Percentiles rank a stretch among this genome's conserved stretches.
phyloP scores from a whole-genome alignment of 345 rosid genomes.

The Citrus glauca region DNA sequence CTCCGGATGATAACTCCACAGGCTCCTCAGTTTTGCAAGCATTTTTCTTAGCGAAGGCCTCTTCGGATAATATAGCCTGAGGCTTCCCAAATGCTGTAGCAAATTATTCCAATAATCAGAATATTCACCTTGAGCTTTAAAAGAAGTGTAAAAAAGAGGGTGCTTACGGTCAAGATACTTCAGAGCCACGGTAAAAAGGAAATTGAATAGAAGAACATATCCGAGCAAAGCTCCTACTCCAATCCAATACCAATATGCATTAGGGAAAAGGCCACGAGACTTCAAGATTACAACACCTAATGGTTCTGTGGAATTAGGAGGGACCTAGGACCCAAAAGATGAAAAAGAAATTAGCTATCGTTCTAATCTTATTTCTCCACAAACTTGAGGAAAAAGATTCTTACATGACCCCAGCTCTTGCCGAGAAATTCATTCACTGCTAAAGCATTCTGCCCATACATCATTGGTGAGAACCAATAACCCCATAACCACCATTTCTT shows the following conservation, averaged over 20 bases:
- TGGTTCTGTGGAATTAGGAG: constrained; percentile 49
- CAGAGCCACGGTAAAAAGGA: constrained; percentile 64
- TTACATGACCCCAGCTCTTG: constrained; percentile 56
- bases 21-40: constrained; percentile 26
- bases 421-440: constrained; percentile 68
- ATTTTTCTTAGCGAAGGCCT: constrained; percentile 38
- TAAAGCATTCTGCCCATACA: constrained; percentile 58
- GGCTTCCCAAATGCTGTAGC: constrained; percentile 61
- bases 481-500: constrained; percentile 75
- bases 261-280: constrained; percentile 63
- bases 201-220: constrained; percentile 53
- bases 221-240: constrained; percentile 70
- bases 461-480: constrained; percentile 65
- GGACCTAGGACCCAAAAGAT: constrained; percentile 36
- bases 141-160: constrained; percentile 5
- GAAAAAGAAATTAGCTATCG: not conserved
- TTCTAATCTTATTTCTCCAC: not conserved
- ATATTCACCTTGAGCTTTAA: not conserved
- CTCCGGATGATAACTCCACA: constrained; percentile 34
- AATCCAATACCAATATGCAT: constrained; percentile 86
- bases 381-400: constrained; percentile 7
- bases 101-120: constrained; percentile 13
- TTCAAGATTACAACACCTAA: constrained; percentile 64
- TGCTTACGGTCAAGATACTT: constrained; percentile 70
- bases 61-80: constrained; percentile 48